Percentiles rank a stretch among this genome's conserved stretches.
These are phyloP conservation scores for Tetrahymena malaccensis DNA, from an alignment of 73 alveolate species.

Conservation along the genomic window DNA sequence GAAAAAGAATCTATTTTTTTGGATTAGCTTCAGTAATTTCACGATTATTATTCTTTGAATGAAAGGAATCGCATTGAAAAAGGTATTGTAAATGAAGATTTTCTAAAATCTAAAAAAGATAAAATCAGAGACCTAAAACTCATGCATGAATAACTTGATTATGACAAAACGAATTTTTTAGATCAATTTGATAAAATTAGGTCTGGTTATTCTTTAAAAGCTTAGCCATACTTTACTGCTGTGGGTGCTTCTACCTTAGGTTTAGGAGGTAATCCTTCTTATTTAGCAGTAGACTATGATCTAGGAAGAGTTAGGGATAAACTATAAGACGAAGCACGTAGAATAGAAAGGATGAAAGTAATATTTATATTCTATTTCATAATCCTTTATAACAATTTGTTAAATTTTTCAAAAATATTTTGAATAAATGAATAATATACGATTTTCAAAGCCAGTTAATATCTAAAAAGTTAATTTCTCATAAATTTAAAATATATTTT, in stretches of 20 bases:
- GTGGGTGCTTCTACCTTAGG: neutral
- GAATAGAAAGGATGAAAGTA: neutral
- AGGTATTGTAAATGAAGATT: neutral
- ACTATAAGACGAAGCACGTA: neutral
- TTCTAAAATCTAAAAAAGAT: neutral
- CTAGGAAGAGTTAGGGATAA: neutral
- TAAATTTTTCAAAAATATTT: neutral
- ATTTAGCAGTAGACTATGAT: neutral
- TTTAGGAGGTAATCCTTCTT: neutral
- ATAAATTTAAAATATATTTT: neutral
- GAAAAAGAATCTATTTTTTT: neutral
- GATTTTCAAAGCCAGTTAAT: neutral
- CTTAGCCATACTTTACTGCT: neutral
- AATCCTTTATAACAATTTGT: too few species aligned
- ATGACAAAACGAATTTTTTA: neutral
- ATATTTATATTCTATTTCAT: neutral
- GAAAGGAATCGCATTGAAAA: neutral
- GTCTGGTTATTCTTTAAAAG: neutral
- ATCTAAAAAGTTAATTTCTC: neutral
- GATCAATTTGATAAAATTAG: neutral
- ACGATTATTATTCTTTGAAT: neutral
- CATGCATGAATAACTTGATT: neutral
- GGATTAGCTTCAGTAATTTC: neutral
- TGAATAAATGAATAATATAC: too few species aligned
- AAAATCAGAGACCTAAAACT: neutral